These are phyloP conservation scores for Brassica nigra DNA, from an alignment of 345 rosid genomes.

Conservation along the genomic window DNA sequence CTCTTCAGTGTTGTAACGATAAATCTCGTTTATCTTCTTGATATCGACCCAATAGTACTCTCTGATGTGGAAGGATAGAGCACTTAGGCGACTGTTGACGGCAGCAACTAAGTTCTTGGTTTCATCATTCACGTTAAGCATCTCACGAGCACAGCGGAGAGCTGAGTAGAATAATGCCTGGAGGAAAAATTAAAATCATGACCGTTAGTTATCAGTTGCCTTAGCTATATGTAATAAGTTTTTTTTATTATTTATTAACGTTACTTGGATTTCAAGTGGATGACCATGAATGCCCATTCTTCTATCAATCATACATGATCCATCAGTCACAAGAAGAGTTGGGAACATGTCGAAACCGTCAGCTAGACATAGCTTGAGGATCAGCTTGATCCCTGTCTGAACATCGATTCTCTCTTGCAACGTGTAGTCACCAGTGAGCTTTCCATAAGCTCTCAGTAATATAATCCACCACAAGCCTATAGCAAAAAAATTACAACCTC, in stretches of 20 bases:
- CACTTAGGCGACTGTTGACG: constrained; percentile 77
- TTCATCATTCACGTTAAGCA: constrained; percentile 77
- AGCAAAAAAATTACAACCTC: constrained; percentile 24
- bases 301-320: constrained; percentile 96
- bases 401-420: constrained; percentile 96
- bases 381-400: constrained; percentile 88
- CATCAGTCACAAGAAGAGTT: constrained; percentile 86
- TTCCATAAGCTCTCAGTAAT: constrained; percentile 88
- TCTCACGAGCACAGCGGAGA: constrained; percentile 85
- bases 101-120: constrained; percentile 86
- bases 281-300: constrained; percentile 98
- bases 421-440: constrained; percentile 78
- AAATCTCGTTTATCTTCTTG: constrained; percentile 84
- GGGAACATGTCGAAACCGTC: constrained; percentile 99
- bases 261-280: constrained; percentile 95
- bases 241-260: not conserved
- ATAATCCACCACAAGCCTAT: constrained; percentile 96
- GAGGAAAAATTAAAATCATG: not conserved
- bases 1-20: constrained; percentile 94
- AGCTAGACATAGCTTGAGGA: constrained; percentile 73
- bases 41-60: constrained; percentile 94
- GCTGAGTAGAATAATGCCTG: constrained; percentile 94
- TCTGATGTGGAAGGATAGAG: constrained; percentile 85
- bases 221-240: not conserved
- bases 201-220: not conserved